Evolutionary conservation across 352 stramenopile genomes (phyloP).

Genomic region (Globisporangium parvum): DNA sequence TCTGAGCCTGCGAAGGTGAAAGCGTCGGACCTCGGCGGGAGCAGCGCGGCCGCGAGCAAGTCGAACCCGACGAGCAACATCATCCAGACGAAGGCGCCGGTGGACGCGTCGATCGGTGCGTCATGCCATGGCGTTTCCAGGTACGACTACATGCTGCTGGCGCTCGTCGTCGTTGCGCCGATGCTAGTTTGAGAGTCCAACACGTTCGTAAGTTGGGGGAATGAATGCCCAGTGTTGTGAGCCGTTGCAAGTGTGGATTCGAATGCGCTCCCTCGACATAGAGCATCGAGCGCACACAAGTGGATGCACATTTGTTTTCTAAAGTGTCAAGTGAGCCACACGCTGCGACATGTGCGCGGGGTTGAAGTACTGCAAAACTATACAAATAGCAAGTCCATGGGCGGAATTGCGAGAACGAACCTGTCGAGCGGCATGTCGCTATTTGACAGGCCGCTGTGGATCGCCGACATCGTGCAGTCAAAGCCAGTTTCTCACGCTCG

Average conservation of each 20-base stretch:
- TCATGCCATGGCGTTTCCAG: no score
- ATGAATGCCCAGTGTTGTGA: no score
- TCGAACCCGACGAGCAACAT: slow-evolving; percentile 12
- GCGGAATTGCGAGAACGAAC: neutral
- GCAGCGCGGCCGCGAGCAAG: neutral
- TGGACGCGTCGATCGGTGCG: slow-evolving; percentile 7
- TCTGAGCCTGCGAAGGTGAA: slow-evolving; percentile 29
- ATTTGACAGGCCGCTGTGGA: neutral
- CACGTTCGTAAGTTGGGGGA: no score
- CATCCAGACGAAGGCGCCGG: slow-evolving; percentile 4
- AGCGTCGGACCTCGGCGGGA: slow-evolving; percentile 5
- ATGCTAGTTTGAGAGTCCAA: no score
- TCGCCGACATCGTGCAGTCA: neutral
- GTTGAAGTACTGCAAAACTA: neutral
- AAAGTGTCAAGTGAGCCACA: neutral
- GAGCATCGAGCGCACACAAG: no score
- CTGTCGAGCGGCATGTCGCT: neutral
- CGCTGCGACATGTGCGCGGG: neutral
- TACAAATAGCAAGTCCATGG: neutral
- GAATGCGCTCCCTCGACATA: no score
- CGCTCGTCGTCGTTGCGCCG: no score
- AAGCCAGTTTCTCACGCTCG: neutral
- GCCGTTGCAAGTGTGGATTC: no score
- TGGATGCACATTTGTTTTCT: neutral
- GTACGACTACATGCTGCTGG: no score